Evolutionary conservation across 768 basidiomycete species (phyloP), one percentile per base, ranked within the genome.

Genomic region (Rhizopogon sp.): DNA sequence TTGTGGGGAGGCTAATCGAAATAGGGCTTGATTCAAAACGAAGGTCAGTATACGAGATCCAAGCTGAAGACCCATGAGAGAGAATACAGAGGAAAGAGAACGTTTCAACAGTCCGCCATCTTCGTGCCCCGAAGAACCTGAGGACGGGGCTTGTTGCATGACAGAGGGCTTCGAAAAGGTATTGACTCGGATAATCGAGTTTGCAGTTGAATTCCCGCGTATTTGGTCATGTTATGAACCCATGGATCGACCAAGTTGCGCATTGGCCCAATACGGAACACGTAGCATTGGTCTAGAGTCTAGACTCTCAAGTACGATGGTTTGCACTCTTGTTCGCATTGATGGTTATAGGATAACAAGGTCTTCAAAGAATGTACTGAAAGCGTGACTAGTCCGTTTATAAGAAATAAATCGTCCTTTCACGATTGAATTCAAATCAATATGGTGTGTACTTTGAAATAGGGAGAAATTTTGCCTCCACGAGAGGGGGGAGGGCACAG

Each of bases 1-100:
- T 35, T 82, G 81, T 1, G 95, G 94, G 0, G 92, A 85, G 2
- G 88, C 86, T 29, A 94, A 76, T 1, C 93, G 85, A 40, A 98
- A 76, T 11, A 98, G 78, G 0, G 83, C 81, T 69, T 97, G 95
- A 70, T 98, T 98, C 25, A 99, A 78, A 5, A 77, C 66, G 68
- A 97, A 99, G 0, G 97, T 98, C 64, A 94, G 77, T 3, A 88
- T 61, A 0, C 97, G 81, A 50, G 94, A 90, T 54, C 88, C 75
- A 33, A 97, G 76, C 64, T 98, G 97, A 16, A 98, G 82, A 31
- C 83, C 82, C 59, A 99, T 85, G 33, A 99, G 80, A 28, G 88
- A 87, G 13, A 77, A 74, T 13, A 74, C 75, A 6, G 80, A 77
- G 6, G 74, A 64, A 2, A 84, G 58, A 8, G 69, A 71, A 25